Percentiles rank a stretch among this genome's conserved stretches.
Evolutionary conservation across 176 grass and related monocot genomes (phyloP).

Genomic region (Aechmea fasciata): DNA sequence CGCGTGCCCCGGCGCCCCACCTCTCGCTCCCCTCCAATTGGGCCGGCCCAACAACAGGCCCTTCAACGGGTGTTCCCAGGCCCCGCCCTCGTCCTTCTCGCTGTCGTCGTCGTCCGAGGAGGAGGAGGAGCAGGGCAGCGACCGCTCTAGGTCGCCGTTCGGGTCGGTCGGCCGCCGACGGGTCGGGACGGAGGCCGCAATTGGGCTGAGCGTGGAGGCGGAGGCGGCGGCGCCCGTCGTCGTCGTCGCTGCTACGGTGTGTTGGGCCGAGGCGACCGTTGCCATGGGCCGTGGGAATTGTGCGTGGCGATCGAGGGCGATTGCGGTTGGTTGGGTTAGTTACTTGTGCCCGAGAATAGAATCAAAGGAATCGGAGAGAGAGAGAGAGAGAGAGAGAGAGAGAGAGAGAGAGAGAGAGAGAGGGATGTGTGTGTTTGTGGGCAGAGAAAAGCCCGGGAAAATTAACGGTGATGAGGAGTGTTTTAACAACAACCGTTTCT

Average conservation of each 20-base stretch:
- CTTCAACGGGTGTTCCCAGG: neutral
- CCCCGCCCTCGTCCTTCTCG: neutral
- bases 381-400: too few relatives aligned
- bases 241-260: too few relatives aligned
- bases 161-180: constrained; percentile 3
- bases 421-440: neutral
- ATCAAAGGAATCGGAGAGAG: constrained; percentile 1
- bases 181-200: constrained; percentile 3
- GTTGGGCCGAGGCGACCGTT: neutral
- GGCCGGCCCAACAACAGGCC: neutral
- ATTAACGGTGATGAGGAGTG: constrained; percentile 15
- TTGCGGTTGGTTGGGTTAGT: neutral
- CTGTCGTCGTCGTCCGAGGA: neutral
- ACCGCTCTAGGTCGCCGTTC: neutral
- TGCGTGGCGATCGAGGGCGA: neutral
- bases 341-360: constrained; percentile 36
- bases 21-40: neutral
- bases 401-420: constrained; percentile 1
- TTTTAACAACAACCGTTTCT: neutral
- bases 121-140: neutral
- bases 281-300: constrained; percentile 25
- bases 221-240: neutral
- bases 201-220: neutral
- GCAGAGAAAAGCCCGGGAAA: constrained; percentile 87
- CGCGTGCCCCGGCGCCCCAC: neutral